Base-by-base conservation (phyloP, 164 flowering plant genomes). In the Vitis amurensis region DNA sequence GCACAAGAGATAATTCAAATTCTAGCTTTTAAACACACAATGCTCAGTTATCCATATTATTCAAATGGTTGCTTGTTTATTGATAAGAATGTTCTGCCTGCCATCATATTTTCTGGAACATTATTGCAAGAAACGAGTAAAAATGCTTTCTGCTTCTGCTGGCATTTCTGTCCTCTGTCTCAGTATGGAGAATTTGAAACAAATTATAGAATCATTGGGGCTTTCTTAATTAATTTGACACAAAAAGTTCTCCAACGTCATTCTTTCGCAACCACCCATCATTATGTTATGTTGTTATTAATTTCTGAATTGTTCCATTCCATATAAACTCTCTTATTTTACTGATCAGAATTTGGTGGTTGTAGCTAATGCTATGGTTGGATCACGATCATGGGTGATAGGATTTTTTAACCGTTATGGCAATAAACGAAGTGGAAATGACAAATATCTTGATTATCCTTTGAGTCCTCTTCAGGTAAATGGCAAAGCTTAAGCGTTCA, bases 291-390 rank as follows among this genome's bases (percentile, higher is more conserved):
- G 68, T 68, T 27, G 8, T 2, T 23, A 23, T 23, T 23, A 2
- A 23, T 23, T 23, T 23, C 27, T 23, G 27, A 23, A 23, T 23
- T 23, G 2, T 65, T 30, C 9, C 17, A 17, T 23, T 60, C 31
- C n/a, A 57, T 27, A 29, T 3, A 63, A 23, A 11, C 48, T 68
- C 50, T 73, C 12, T 53, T 61, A 50, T 69, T 29, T 71, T 37
- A 53, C 69, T 73, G n/a, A 67, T 76, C 65, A 75, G 50, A 55
- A 27, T 65, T 63, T 76, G 69, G 30, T 82, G 76, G 70, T 79
- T 89, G 80, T 74, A 94, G 98, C 90, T 89, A 91, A 84, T 87
- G 97, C 95, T 92, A 92, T 94, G 98, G 93, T 91, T 87, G 98
- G 98, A 79, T 68, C 97, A 81, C 84, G 90, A 76, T 68, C 93